Conservation (phyloP, 495 filamentous ascomycete species). For the Viridothelium virens region DNA sequence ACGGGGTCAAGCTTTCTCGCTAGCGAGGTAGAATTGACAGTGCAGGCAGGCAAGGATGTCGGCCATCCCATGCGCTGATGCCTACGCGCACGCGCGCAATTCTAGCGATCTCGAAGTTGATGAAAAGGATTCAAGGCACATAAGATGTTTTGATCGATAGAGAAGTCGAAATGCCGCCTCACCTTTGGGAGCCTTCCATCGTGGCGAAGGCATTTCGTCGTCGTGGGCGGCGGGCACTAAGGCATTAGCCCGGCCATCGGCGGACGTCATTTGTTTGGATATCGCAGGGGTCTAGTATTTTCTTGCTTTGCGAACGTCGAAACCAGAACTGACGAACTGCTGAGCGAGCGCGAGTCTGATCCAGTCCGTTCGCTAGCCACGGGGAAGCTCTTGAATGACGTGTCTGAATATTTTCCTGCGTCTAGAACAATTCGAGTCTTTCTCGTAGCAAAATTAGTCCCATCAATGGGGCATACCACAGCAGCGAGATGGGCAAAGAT, state of each 20-base stretch:
- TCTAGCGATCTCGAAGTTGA: not conserved
- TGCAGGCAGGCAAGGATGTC: not conserved
- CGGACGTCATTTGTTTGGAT: constrained; percentile 8
- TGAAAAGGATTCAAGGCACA: not conserved
- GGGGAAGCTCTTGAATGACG: not conserved
- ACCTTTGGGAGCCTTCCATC: constrained; percentile 6
- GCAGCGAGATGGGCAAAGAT: no score
- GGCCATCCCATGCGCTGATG: not conserved
- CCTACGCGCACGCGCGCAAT: not conserved
- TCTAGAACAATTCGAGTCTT: not conserved
- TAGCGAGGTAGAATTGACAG: not conserved
- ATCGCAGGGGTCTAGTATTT: not conserved
- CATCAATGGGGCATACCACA: no score
- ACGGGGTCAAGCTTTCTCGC: not conserved
- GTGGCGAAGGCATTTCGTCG: constrained; percentile 4
- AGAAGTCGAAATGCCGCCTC: constrained; percentile 4
- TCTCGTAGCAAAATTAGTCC: not conserved
- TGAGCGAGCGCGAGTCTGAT: not conserved
- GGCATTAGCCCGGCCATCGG: constrained; percentile 6
- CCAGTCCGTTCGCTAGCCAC: not conserved
- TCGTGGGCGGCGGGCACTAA: not conserved
- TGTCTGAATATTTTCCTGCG: not conserved
- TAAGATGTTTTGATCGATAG: not conserved
- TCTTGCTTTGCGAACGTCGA: not conserved
- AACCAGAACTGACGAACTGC: not conserved